Percentiles rank a stretch among this genome's conserved stretches.
These are phyloP conservation scores for Phanerochaete sordida DNA, from an alignment of 768 basidiomycete species.

Conservation along the genomic window DNA sequence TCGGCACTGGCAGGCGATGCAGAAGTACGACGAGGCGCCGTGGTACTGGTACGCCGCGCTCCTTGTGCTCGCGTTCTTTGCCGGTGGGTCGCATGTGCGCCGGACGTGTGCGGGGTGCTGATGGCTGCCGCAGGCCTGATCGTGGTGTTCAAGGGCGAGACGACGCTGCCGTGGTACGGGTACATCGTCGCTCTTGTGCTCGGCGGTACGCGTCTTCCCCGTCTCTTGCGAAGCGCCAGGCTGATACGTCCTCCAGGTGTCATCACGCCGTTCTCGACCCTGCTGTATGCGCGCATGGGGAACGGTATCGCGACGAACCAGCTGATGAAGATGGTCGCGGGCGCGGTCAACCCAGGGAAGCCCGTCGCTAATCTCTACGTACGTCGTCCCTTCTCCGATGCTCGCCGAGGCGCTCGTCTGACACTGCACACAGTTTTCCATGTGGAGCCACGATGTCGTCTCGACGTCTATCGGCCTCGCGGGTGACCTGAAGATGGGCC, in stretches of 20 bases:
- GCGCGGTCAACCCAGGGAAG: slow-evolving; percentile 55
- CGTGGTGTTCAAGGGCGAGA: slow-evolving; percentile 54
- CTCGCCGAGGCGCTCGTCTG: background rate
- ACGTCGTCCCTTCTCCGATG: background rate
- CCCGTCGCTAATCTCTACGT: slow-evolving; percentile 72
- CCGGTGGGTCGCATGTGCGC: slow-evolving; percentile 36
- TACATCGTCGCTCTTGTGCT: slow-evolving; percentile 54
- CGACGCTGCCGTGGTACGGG: slow-evolving; percentile 61
- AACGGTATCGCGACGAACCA: slow-evolving; percentile 58
- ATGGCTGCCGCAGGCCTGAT: slow-evolving; percentile 39
- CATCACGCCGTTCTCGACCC: slow-evolving; percentile 49
- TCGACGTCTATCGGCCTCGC: slow-evolving; percentile 50
- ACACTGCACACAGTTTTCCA: slow-evolving; percentile 44
- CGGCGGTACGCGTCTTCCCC: slow-evolving; percentile 33
- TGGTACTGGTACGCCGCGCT: slow-evolving; percentile 58
- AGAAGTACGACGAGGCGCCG: slow-evolving; percentile 58
- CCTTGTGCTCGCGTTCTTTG: slow-evolving; percentile 48
- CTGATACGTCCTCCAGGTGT: slow-evolving; percentile 8
- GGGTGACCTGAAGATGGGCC: slow-evolving; percentile 54
- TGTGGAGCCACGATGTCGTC: slow-evolving; percentile 66
- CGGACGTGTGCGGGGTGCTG: background rate
- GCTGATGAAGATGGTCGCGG: slow-evolving; percentile 64
- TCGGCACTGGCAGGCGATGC: slow-evolving; percentile 57
- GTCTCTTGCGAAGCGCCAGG: background rate
- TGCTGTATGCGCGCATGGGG: slow-evolving; percentile 57